These are phyloP conservation scores for Ascosphaera acerosa DNA, from an alignment of 2,329 filamentous ascomycete genomes.

Conservation along the genomic window DNA sequence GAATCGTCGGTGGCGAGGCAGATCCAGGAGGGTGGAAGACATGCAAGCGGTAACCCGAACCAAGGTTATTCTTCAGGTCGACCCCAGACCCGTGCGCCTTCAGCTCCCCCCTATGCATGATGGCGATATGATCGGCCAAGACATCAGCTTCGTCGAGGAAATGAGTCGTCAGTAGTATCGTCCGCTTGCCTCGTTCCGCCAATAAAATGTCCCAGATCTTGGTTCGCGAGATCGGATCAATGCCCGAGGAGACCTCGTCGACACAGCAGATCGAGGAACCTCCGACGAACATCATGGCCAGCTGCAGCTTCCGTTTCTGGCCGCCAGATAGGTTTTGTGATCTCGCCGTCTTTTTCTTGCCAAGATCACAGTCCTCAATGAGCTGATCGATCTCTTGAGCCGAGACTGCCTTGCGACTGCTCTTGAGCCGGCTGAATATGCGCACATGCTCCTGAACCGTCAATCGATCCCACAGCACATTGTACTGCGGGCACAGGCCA, in stretches of 20 bases:
- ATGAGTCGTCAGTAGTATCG: constrained; percentile 73
- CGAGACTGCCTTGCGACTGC: constrained; percentile 28
- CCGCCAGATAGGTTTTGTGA: constrained; percentile 66
- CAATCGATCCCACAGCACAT: constrained; percentile 75
- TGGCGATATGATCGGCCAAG: constrained; percentile 66
- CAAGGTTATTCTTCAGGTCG: constrained; percentile 56
- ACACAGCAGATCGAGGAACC: constrained; percentile 72
- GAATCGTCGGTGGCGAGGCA: constrained; percentile 23
- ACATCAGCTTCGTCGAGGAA: constrained; percentile 86
- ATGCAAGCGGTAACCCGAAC: constrained; percentile 64
- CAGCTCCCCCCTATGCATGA: constrained; percentile 61
- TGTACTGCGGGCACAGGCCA: constrained; percentile 77
- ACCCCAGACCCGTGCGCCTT: constrained; percentile 67
- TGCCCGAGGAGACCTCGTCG: constrained; percentile 70
- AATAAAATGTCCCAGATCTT: constrained; percentile 91
- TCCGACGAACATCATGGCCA: constrained; percentile 88
- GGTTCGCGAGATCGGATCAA: constrained; percentile 62
- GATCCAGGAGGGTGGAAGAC: constrained; percentile 34
- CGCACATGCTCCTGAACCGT: constrained; percentile 64
- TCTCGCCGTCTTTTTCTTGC: constrained; percentile 42
- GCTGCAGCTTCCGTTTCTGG: constrained; percentile 74
- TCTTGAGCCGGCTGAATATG: constrained; percentile 67
- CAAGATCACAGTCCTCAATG: constrained; percentile 46
- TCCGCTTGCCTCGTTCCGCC: constrained; percentile 55
- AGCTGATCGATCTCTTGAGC: constrained; percentile 36